These are phyloP conservation scores for Saccharomycopsis microspora DNA, from an alignment of 805 yeast genomes.

Conservation along the genomic window DNA sequence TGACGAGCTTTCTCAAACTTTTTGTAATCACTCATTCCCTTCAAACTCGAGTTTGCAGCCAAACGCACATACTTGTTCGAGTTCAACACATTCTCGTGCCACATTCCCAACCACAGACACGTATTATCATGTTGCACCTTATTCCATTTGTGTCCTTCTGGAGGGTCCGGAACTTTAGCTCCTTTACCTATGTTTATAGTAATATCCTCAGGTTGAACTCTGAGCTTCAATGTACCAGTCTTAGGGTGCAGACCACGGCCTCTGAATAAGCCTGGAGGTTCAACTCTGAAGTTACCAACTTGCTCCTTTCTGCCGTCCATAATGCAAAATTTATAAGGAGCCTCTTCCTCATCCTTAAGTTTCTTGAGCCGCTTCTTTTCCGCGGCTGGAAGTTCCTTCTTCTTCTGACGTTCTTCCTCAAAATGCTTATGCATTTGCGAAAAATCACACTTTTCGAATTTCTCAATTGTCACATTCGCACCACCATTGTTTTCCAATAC, in stretches of 20 bases:
- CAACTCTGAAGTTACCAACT: slow-evolving; percentile 88
- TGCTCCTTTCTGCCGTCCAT: slow-evolving; percentile 84
- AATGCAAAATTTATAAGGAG: slow-evolving; percentile 66
- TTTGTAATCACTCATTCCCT: slow-evolving; percentile 83
- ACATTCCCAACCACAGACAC: slow-evolving; percentile 93
- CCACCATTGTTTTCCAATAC: slow-evolving; percentile 56
- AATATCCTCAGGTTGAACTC: slow-evolving; percentile 85
- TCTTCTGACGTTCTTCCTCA: slow-evolving; percentile 59
- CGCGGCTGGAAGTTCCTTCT: slow-evolving; percentile 53
- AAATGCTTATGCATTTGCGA: slow-evolving; percentile 59
- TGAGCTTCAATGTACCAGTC: slow-evolving; percentile 79
- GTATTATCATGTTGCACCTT: slow-evolving; percentile 80
- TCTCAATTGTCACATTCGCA: slow-evolving; percentile 30
- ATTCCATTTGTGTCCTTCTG: slow-evolving; percentile 85
- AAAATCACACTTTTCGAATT: slow-evolving; percentile 70
- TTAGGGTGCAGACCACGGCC: slow-evolving; percentile 97
- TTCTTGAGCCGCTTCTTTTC: slow-evolving; percentile 65
- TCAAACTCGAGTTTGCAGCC: slow-evolving; percentile 82
- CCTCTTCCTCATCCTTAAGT: slow-evolving; percentile 69
- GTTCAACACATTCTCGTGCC: slow-evolving; percentile 88
- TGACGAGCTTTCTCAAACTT: slow-evolving; percentile 92
- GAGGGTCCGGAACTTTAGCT: slow-evolving; percentile 68
- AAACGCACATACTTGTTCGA: slow-evolving; percentile 80
- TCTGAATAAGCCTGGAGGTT: slow-evolving; percentile 92
- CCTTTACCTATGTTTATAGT: slow-evolving; percentile 70